A percentile compares a stretch with the other conserved stretches of the same genome.
phyloP scores from a whole-genome alignment of 345 rosid genomes.

The Balakata baccata region DNA sequence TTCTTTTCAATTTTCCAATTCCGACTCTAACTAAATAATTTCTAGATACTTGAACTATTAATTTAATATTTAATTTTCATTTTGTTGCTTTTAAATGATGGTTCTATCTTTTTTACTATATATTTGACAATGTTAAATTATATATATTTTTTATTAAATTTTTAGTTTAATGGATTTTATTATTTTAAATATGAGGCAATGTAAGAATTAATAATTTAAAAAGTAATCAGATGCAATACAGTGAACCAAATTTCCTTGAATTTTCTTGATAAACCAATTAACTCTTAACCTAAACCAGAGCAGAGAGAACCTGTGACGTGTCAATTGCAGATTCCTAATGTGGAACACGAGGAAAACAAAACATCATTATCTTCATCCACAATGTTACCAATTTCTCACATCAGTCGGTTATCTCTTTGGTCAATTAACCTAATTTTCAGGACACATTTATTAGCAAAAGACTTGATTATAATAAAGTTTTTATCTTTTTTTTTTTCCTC shows the following conservation, averaged over 20 bases:
- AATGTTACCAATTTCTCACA: conserved; percentile 15
- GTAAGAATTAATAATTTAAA: too few species aligned
- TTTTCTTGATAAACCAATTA: not conserved
- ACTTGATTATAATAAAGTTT: not conserved
- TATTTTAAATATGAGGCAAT: too few species aligned
- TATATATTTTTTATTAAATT: too few species aligned
- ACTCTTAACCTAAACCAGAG: not conserved
- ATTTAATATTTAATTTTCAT: too few species aligned
- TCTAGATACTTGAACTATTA: too few species aligned
- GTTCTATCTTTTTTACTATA: too few species aligned
- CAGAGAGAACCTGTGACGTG: conserved; percentile 35
- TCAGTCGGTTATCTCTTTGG: conserved; percentile 39
- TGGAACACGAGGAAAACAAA: conserved; percentile 30
- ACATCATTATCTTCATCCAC: conserved; percentile 28
- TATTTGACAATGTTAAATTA: too few species aligned
- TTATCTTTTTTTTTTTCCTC: not conserved
- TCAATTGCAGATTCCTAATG: conserved; percentile 32
- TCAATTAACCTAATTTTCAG: conserved; percentile 35
- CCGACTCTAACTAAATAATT: too few species aligned
- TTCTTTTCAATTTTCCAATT: too few species aligned
- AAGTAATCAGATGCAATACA: too few species aligned
- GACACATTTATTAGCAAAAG: not conserved
- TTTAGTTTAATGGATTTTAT: too few species aligned
- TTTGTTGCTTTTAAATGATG: too few species aligned
- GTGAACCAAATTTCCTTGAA: not conserved